These are phyloP conservation scores for Neotropicomus parvogracilis DNA, from an alignment of 1,284 basidiomycete species.

Conservation along the genomic window DNA sequence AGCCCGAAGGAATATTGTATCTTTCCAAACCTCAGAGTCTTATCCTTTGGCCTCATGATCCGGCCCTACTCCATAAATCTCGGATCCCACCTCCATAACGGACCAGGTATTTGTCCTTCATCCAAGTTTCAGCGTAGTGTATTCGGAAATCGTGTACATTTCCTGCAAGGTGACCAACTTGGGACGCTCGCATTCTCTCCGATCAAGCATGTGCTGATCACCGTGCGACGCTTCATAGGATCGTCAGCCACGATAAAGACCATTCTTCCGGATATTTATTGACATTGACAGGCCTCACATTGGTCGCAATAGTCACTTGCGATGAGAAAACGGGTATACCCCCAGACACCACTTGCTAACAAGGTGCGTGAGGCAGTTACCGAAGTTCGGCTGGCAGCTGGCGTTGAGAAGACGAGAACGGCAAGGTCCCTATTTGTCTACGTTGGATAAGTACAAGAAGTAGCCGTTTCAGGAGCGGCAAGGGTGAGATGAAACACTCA, in stretches of 20 bases:
- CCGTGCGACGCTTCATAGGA: not conserved
- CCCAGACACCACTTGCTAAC: too few relatives aligned
- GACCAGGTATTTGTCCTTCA: not conserved
- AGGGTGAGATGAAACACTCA: conserved; percentile 10
- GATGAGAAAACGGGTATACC: not conserved
- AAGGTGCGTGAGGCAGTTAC: conserved; percentile 4
- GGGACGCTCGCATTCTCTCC: not conserved
- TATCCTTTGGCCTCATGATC: not conserved
- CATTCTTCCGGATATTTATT: not conserved
- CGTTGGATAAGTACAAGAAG: not conserved
- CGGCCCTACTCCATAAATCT: not conserved
- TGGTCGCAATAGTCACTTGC: not conserved
- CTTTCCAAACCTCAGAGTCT: not conserved
- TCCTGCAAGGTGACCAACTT: not conserved
- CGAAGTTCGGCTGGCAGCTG: conserved; percentile 2
- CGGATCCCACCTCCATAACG: not conserved
- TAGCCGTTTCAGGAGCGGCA: conserved; percentile 3
- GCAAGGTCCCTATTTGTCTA: conserved; percentile 1
- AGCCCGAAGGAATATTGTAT: not conserved
- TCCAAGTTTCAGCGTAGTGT: not conserved
- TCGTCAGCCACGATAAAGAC: not conserved
- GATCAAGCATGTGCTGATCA: conserved; percentile 1
- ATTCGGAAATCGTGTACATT: conserved; percentile 1
- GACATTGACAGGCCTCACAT: not conserved
- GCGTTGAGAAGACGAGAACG: not conserved